Evolutionary conservation across 441 rosid genomes (phyloP), one percentile per base, ranked within the genome.

Genomic region (Brassica balearica): DNA sequence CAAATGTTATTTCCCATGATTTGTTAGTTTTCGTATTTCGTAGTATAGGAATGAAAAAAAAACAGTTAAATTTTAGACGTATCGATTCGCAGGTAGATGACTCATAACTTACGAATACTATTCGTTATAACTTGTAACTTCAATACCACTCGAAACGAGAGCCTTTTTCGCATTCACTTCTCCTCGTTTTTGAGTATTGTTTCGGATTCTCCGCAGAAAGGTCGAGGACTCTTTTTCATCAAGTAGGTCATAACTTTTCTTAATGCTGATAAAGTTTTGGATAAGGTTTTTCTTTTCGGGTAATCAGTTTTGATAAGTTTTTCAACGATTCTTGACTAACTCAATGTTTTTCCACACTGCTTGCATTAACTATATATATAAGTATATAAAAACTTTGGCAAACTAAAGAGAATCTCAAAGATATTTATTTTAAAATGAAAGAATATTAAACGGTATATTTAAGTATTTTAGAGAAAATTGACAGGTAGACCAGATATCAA

Each of bases 41-140:
- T 48, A 69, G 56, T 59, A 58, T 1, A 58, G 22, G 12, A 74
- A 6, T 17, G n/a, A 5, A 22, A 22, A 10, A 60, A 0, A 43
- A 43, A 43, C 51, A 10, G n/a, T 41, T 43, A 43, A 43, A 43
- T 78, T 69, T 66, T 8, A 65, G n/a, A 72, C 43, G 55, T 46
- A 78, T 78, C 58, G 34, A 67, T 72, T 67, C 17, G 23, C 77
- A 78, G 27, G 69, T 66, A 64, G 23, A 72, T 72, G 81, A 72
- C 71, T 59, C 81, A 78, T 29, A 41, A 66, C 56, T 58, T 27
- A 20, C 38, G 22, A 71, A 19, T 55, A 72, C 76, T 32, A 68
- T 72, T 78, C 48, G 69, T 34, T 68, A 59, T 65, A 56, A 43
- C 20, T 61, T 71, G 29, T 11, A 72, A 56, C 41, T 61, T 76